phyloP scores from a whole-genome alignment of 768 basidiomycete species.

The Leucocoprinus birnbaumii region DNA sequence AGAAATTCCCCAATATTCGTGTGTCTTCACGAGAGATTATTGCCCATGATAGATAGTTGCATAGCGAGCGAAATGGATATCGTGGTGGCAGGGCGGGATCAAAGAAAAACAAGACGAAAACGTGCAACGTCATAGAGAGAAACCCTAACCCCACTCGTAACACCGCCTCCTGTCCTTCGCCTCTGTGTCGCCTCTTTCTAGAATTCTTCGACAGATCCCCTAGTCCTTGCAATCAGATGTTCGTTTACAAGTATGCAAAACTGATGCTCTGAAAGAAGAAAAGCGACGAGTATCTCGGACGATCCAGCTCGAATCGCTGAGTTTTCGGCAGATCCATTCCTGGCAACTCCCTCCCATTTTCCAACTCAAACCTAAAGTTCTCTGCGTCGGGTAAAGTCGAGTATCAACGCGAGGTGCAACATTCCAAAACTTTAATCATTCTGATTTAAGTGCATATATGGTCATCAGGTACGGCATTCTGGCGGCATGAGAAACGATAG shows the following conservation, averaged over 20 bases:
- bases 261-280: not conserved
- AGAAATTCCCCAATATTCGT: no score
- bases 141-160: no score
- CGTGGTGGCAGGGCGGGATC: no score
- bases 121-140: no score
- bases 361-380: not conserved
- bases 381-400: constrained; percentile 1
- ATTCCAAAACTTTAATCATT: not conserved
- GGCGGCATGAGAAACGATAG: not conserved
- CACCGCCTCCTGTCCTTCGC: no score
- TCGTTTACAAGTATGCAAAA: not conserved
- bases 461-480: not conserved
- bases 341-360: not conserved
- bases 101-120: no score
- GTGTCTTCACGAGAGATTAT: no score
- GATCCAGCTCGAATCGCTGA: constrained; percentile 3
- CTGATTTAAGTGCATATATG: not conserved
- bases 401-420: not conserved
- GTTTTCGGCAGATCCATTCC: not conserved
- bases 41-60: no score
- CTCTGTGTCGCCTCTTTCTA: no score
- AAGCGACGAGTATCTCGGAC: constrained; percentile 9
- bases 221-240: no score
- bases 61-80: no score
- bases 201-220: no score